Percentiles rank a stretch among this genome's conserved stretches.
phyloP scores from a whole-genome alignment of 345 rosid genomes.

The Citrus cavaleriei region DNA sequence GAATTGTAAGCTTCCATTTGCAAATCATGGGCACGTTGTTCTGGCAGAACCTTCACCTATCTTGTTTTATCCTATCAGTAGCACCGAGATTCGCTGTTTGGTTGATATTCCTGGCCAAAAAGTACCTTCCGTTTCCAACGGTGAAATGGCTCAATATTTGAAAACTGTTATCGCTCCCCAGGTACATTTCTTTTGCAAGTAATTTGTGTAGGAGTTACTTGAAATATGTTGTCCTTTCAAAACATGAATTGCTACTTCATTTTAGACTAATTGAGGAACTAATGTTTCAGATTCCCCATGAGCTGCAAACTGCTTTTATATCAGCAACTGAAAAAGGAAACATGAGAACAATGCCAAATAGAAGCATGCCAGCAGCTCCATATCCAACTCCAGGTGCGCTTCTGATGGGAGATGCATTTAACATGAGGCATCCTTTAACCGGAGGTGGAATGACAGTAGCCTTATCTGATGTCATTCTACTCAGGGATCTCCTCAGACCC shows the following conservation, averaged over 20 bases:
- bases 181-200: constrained; percentile 11
- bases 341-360: constrained; percentile 42
- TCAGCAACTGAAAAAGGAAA: constrained; percentile 41
- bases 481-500: constrained; percentile 44
- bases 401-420: constrained; percentile 49
- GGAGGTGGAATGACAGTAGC: constrained; percentile 73
- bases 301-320: constrained; percentile 31
- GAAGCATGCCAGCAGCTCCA: constrained; percentile 51
- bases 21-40: constrained; percentile 52
- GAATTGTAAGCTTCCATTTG: constrained; percentile 53
- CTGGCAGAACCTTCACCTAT: constrained; percentile 58
- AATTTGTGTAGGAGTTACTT: not conserved
- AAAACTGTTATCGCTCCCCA: constrained; percentile 54
- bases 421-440: constrained; percentile 51
- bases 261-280: not conserved
- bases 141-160: constrained; percentile 63
- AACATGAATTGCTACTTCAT: not conserved
- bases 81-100: constrained; percentile 61
- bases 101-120: constrained; percentile 66
- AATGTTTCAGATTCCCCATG: constrained; percentile 38
- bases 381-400: constrained; percentile 53
- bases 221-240: not conserved
- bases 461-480: constrained; percentile 42
- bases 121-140: constrained; percentile 58
- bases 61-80: constrained; percentile 57